Conservation (phyloP, 345 rosid species). For the Kandelia obovata region DNA sequence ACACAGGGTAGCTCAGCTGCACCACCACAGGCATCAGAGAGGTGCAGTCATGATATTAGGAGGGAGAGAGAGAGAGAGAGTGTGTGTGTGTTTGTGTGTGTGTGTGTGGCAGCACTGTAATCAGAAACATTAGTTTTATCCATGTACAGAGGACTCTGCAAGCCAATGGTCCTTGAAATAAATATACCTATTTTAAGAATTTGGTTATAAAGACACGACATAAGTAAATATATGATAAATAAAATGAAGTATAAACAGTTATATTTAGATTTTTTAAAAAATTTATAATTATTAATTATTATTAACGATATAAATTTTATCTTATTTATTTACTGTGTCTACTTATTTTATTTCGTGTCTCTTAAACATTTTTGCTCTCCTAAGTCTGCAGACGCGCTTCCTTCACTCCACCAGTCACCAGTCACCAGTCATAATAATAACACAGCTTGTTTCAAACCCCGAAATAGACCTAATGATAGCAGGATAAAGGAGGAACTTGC, state of each 20-base stretch:
- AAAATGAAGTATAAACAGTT: no score
- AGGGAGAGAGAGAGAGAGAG: constrained; percentile 17
- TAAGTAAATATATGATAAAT: no score
- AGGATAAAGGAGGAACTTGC: background rate
- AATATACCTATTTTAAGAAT: constrained; percentile 51
- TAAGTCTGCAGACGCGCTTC: no score
- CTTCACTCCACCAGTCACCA: no score
- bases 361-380: no score
- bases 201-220: no score
- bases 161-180: constrained; percentile 61
- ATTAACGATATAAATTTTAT: no score
- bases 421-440: background rate
- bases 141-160: constrained; percentile 64
- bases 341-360: no score
- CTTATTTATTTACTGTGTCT: no score
- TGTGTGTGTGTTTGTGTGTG: background rate
- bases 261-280: no score
- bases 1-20: constrained; percentile 38
- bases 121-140: constrained; percentile 63
- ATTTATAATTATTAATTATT: no score
- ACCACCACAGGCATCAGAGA: constrained; percentile 34
- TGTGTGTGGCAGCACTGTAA: constrained; percentile 30
- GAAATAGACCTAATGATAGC: background rate
- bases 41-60: constrained; percentile 42
- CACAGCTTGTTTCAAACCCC: background rate